Evolutionary conservation across 768 basidiomycete species (phyloP).

Genomic region (Termitomyces sp.): DNA sequence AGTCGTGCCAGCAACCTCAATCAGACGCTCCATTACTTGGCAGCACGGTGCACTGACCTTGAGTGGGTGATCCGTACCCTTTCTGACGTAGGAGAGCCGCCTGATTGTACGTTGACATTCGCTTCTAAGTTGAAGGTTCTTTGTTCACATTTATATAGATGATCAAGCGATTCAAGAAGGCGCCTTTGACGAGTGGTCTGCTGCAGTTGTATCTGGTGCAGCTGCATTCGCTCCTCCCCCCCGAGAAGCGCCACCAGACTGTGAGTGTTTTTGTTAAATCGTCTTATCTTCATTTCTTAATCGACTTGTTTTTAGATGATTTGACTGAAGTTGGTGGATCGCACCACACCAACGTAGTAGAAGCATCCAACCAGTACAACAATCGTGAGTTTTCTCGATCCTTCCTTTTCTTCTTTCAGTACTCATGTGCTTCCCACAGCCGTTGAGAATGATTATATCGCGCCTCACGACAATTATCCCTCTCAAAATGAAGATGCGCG

Average conservation of each 20-base stretch:
- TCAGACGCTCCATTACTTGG: neutral
- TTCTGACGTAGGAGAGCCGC: neutral
- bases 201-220: neutral
- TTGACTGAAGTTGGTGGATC: neutral
- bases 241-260: neutral
- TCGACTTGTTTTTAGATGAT: neutral
- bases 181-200: neutral
- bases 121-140: neutral
- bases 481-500: neutral
- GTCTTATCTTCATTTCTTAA: too few species aligned
- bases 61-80: neutral
- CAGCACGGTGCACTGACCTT: neutral
- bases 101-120: neutral
- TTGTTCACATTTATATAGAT: neutral
- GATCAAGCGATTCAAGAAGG: neutral
- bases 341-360: neutral
- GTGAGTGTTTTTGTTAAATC: neutral
- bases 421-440: neutral
- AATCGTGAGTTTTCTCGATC: neutral
- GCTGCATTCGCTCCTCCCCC: neutral
- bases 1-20: neutral
- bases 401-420: neutral
- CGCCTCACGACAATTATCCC: neutral
- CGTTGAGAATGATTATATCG: neutral
- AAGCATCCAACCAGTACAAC: neutral